Conservation (phyloP, 768 basidiomycete genomes). For the Lactarius tabidus region DNA sequence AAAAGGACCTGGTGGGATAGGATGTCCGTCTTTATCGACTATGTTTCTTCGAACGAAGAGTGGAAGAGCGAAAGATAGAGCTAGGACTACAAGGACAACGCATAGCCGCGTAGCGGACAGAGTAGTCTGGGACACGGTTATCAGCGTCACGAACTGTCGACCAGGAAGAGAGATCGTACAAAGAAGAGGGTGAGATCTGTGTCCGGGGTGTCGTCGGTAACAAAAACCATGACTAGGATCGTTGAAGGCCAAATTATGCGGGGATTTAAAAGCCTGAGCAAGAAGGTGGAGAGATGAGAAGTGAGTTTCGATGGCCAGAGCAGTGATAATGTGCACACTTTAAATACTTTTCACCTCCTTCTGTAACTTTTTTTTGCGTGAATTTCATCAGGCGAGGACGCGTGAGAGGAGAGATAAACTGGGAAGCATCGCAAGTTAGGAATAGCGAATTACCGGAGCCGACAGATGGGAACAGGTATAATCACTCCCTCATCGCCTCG, state of each 20-base stretch:
- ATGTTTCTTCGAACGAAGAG: constrained; percentile 26
- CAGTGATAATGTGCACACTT: neutral
- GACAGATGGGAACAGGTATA: neutral
- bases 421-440: constrained; percentile 3
- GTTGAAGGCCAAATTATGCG: neutral
- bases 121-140: neutral
- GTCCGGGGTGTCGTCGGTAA: constrained; percentile 2
- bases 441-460: constrained; percentile 6
- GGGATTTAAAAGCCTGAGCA: neutral
- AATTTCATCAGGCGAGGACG: neutral
- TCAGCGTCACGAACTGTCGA: neutral
- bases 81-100: neutral
- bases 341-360: neutral
- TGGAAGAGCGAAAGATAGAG: constrained; percentile 16
- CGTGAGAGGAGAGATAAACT: neutral
- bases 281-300: neutral
- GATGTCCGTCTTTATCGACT: constrained; percentile 27
- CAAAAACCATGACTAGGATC: constrained; percentile 5
- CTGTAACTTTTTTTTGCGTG: neutral
- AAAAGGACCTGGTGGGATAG: constrained; percentile 28
- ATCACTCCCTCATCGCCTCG: neutral
- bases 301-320: neutral
- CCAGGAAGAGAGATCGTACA: neutral
- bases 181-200: neutral
- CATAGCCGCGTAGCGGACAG: neutral